Conservation (phyloP, 2,329 filamentous ascomycete genomes). For the Fusarium brevicatenulatum region DNA sequence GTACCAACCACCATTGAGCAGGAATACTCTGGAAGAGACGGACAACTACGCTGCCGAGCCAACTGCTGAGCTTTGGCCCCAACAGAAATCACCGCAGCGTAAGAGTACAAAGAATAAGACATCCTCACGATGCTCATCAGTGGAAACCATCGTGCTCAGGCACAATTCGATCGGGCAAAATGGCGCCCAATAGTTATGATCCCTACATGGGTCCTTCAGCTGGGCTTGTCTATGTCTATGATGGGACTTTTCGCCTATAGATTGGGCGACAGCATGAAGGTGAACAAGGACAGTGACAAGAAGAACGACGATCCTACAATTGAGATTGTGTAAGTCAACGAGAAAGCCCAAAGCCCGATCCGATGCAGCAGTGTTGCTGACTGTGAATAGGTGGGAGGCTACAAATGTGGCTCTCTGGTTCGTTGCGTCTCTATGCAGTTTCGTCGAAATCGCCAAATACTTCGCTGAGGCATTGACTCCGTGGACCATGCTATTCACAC, state of each 20-base stretch:
- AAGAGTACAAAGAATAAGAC: background rate
- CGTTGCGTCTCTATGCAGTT: slow-evolving; percentile 57
- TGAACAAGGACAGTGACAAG: slow-evolving; percentile 54
- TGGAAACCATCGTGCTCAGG: slow-evolving; percentile 60
- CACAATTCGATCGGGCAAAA: slow-evolving; percentile 61
- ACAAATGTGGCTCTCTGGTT: slow-evolving; percentile 62
- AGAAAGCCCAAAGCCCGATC: background rate
- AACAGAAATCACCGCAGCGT: background rate
- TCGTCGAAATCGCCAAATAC: slow-evolving; percentile 59
- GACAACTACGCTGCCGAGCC: background rate
- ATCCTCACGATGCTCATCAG: slow-evolving; percentile 36
- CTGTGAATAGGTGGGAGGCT: slow-evolving; percentile 60
- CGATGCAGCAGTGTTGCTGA: background rate
- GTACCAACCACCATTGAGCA: slow-evolving; percentile 21
- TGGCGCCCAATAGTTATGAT: slow-evolving; percentile 61
- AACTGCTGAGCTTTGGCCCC: background rate
- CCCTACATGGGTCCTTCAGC: slow-evolving; percentile 62
- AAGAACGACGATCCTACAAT: slow-evolving; percentile 55
- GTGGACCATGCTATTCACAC: slow-evolving; percentile 63
- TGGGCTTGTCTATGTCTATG: slow-evolving; percentile 56
- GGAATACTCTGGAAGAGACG: slow-evolving; percentile 22
- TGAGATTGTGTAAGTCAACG: slow-evolving; percentile 60
- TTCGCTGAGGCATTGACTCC: slow-evolving; percentile 63
- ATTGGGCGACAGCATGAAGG: slow-evolving; percentile 58
- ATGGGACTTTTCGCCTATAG: slow-evolving; percentile 65